Conservation (phyloP, 768 basidiomycete species). For the Agrocybe chaxingu region DNA sequence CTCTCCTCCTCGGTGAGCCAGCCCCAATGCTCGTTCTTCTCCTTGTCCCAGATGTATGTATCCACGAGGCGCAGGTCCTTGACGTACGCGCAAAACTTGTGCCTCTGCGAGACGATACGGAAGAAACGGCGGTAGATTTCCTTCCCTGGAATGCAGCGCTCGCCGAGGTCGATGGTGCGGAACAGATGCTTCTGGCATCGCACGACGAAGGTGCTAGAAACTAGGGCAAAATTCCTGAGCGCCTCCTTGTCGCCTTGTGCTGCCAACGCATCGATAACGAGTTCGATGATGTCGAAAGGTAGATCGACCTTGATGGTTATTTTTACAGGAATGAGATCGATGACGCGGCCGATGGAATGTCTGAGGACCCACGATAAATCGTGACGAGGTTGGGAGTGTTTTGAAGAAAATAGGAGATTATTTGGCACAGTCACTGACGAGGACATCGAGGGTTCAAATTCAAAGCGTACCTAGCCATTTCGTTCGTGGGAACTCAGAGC, state of each 20-base stretch:
- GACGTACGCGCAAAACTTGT: constrained; percentile 9
- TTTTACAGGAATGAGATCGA: too few species aligned
- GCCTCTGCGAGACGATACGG: constrained; percentile 6
- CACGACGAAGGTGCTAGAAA: constrained; percentile 9
- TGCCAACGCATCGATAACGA: constrained; percentile 17
- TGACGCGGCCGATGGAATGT: too few species aligned
- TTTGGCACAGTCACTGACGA: too few species aligned
- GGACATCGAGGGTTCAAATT: too few species aligned
- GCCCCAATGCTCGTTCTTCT: constrained; percentile 11
- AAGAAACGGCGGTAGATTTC: constrained; percentile 16
- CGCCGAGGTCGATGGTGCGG: constrained; percentile 19
- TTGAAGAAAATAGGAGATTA: too few species aligned
- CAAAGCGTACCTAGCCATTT: too few species aligned
- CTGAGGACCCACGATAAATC: too few species aligned
- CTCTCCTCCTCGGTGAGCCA: constrained; percentile 19
- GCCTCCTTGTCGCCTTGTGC: constrained; percentile 8
- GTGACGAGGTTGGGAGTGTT: too few species aligned
- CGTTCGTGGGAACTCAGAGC: too few species aligned
- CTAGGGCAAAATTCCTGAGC: constrained; percentile 9
- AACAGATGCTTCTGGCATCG: constrained; percentile 16
- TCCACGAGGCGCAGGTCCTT: constrained; percentile 20
- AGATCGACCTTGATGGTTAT: constrained; percentile 1
- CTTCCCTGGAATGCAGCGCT: constrained; percentile 18
- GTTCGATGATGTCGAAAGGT: constrained; percentile 14
- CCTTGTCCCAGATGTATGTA: constrained; percentile 19